Evolutionary conservation across 148 eudicot species (phyloP).

Genomic region (Dianthus caryophyllus): DNA sequence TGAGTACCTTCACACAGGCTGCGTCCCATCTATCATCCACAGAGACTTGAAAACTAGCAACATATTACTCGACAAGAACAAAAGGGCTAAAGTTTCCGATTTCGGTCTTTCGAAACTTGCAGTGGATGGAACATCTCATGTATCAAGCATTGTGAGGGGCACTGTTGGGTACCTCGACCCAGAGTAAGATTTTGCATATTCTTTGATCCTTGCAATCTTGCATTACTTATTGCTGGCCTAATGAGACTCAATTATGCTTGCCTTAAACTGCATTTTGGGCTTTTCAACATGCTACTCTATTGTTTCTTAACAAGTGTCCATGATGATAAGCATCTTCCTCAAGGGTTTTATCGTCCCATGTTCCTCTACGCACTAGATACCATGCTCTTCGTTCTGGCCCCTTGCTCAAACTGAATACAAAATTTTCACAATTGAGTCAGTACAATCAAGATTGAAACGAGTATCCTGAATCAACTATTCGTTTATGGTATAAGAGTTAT

Average conservation of each 20-base stretch:
- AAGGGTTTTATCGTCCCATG: too few relatives aligned
- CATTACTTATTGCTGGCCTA: too few relatives aligned
- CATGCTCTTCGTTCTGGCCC: neutral
- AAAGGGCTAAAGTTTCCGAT: constrained; percentile 93
- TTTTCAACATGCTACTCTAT: neutral
- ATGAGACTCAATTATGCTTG: neutral
- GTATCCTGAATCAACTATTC: too few relatives aligned
- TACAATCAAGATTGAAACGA: neutral
- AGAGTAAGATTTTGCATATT: constrained; percentile 48
- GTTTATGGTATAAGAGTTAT: neutral
- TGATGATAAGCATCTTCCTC: neutral
- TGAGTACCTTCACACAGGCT: constrained; percentile 95
- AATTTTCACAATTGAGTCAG: neutral
- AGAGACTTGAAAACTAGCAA: constrained; percentile 95
- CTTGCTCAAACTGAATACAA: neutral
- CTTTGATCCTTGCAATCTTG: neutral
- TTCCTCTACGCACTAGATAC: neutral
- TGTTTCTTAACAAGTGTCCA: neutral
- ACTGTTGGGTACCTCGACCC: constrained; percentile 99
- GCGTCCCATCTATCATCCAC: constrained; percentile 90
- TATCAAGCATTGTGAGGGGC: constrained; percentile 93
- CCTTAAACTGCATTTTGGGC: neutral
- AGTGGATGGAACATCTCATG: constrained; percentile 86
- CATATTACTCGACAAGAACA: constrained; percentile 82
- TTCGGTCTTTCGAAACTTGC: constrained; percentile 98